These are phyloP conservation scores for Perkinsus marinus DNA, from an alignment of 169 alveolate species.

Conservation along the genomic window DNA sequence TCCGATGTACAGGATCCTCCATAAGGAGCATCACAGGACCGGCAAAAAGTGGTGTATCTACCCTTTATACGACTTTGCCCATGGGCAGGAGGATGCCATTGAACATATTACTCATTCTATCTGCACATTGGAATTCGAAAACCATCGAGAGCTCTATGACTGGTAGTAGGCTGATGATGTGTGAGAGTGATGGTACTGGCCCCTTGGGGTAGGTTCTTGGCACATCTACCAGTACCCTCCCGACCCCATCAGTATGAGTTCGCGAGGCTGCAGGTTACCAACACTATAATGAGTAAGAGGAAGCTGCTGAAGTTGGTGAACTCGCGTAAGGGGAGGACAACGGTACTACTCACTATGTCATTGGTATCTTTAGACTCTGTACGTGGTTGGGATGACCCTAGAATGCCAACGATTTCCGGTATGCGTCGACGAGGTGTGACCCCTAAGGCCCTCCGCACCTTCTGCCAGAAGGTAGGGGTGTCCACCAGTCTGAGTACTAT, in stretches of 20 bases:
- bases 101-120: constrained; percentile 94
- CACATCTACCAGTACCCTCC: not conserved
- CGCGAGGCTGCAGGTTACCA: constrained; percentile 90
- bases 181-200: too few species aligned
- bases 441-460: constrained; percentile 66
- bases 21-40: constrained; percentile 84
- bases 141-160: constrained; percentile 93
- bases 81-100: constrained; percentile 93
- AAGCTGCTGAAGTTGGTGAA: constrained; percentile 79
- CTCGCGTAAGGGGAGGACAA: constrained; percentile 26
- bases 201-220: not conserved
- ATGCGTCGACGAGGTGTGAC: constrained; percentile 90
- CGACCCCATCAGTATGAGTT: constrained; percentile 76
- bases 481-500: constrained; percentile 86
- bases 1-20: constrained; percentile 74
- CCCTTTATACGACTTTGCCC: constrained; percentile 99
- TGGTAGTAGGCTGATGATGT: constrained; percentile 64
- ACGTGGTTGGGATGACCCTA: constrained; percentile 98
- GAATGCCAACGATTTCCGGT: constrained; percentile 95
- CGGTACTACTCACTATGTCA: not conserved
- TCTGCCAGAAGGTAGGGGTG: constrained; percentile 83
- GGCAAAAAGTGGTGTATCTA: constrained; percentile 95
- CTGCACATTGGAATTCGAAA: constrained; percentile 97
- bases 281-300: constrained; percentile 82
- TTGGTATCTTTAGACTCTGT: constrained; percentile 35